These are phyloP conservation scores for Fusarium devonianum DNA, from an alignment of 2,329 filamentous ascomycete species.

Conservation along the genomic window DNA sequence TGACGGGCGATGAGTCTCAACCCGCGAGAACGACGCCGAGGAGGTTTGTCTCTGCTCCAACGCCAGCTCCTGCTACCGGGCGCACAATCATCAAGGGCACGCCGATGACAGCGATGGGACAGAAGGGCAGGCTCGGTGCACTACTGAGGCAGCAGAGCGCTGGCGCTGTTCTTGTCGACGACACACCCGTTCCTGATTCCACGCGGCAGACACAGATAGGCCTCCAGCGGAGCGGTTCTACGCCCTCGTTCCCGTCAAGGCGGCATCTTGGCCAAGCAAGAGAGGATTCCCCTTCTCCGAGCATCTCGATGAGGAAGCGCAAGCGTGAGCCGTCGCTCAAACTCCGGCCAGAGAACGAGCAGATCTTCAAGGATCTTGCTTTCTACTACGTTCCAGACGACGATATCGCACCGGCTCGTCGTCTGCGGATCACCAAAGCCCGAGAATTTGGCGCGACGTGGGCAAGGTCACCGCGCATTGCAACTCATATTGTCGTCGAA, in stretches of 20 bases:
- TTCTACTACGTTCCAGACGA: constrained; percentile 86
- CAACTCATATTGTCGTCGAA: constrained; percentile 85
- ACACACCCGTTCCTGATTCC: constrained; percentile 43
- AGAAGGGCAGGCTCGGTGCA: constrained; percentile 31
- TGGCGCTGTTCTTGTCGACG: constrained; percentile 35
- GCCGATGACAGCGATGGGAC: constrained; percentile 33
- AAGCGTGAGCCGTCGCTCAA: constrained; percentile 54
- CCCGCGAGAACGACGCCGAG: constrained; percentile 24
- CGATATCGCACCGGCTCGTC: constrained; percentile 71
- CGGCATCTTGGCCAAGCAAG: constrained; percentile 6
- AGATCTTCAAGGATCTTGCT: constrained; percentile 66
- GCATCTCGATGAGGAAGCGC: constrained; percentile 50
- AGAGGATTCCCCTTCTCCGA: constrained; percentile 39
- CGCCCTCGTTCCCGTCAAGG: constrained; percentile 39
- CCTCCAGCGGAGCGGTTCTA: constrained; percentile 42
- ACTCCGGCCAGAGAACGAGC: constrained; percentile 58
- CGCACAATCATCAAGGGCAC: constrained; percentile 44
- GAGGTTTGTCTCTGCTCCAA: constrained; percentile 31
- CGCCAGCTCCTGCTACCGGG: constrained; percentile 7
- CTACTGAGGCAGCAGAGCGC: constrained; percentile 29
- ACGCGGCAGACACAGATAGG: constrained; percentile 23
- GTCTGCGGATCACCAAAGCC: constrained; percentile 76
- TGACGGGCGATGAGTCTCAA: constrained; percentile 27
- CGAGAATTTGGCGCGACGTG: constrained; percentile 78
- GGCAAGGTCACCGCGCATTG: constrained; percentile 62